Conservation (phyloP, 305 asterid genomes). For the Fraxinus floribunda region DNA sequence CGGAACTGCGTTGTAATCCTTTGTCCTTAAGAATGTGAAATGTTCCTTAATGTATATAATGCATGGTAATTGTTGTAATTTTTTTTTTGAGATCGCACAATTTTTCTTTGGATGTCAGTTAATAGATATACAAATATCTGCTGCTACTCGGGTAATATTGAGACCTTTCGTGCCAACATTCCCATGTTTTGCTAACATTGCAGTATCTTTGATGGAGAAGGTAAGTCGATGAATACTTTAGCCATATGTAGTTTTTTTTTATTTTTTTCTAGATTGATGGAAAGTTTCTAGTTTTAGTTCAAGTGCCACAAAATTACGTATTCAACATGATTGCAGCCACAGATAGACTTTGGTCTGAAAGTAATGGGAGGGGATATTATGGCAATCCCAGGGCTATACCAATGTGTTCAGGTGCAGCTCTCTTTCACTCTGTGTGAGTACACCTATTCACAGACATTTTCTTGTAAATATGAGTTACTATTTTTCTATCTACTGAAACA, state of each 20-base stretch:
- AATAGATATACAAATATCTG: slow-evolving; percentile 74
- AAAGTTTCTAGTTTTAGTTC: neutral
- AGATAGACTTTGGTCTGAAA: slow-evolving; percentile 72
- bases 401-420: slow-evolving; percentile 52
- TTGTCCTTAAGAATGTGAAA: neutral
- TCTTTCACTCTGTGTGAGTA: neutral
- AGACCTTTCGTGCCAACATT: slow-evolving; percentile 72
- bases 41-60: neutral
- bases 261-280: neutral
- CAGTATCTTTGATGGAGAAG: slow-evolving; percentile 70
- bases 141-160: slow-evolving; percentile 46
- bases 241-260: neutral
- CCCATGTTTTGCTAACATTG: slow-evolving; percentile 65
- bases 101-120: slow-evolving; percentile 47
- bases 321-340: slow-evolving; percentile 57
- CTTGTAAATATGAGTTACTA: neutral
- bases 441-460: neutral
- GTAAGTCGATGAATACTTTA: slow-evolving; percentile 30
- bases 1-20: neutral
- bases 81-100: slow-evolving; percentile 25
- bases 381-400: slow-evolving; percentile 84
- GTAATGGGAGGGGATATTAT: slow-evolving; percentile 67
- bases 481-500: neutral
- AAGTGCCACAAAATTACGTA: neutral
- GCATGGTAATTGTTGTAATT: neutral